Evolutionary conservation across 345 rosid genomes (phyloP).

Genomic region (Conringia planisiliqua): DNA sequence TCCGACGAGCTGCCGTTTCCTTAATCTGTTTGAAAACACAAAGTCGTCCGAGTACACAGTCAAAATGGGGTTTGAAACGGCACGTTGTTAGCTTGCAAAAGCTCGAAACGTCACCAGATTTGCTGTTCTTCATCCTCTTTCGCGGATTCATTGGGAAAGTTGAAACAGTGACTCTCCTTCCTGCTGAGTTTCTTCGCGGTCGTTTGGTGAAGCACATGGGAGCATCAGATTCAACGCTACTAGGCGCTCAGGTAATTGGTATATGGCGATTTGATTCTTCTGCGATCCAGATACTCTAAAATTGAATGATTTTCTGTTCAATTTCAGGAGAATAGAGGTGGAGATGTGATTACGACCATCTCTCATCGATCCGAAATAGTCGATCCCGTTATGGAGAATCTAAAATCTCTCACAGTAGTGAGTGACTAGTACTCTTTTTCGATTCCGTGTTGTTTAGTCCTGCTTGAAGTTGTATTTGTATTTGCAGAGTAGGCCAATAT

Average conservation of each 20-base stretch:
- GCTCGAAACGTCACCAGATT: neutral
- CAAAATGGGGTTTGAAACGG: neutral
- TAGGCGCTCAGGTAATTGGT: constrained; percentile 44
- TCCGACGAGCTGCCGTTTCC: constrained; percentile 8
- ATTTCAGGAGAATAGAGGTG: constrained; percentile 29
- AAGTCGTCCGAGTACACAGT: neutral
- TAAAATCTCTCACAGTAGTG: constrained; percentile 76
- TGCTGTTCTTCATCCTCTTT: neutral
- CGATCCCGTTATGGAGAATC: constrained; percentile 76
- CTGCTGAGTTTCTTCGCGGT: neutral
- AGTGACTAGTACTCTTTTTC: constrained; percentile 18
- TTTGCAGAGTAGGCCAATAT: constrained; percentile 67
- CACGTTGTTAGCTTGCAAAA: neutral
- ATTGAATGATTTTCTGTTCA: too few relatives aligned
- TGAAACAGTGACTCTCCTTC: neutral
- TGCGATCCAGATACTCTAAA: neutral
- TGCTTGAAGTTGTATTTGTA: neutral
- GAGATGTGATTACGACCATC: constrained; percentile 79
- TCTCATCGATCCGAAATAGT: constrained; percentile 55
- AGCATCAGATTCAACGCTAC: constrained; percentile 31
- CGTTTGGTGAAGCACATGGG: constrained; percentile 4
- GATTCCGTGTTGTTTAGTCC: neutral
- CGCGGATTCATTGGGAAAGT: neutral
- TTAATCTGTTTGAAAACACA: neutral
- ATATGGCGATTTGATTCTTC: neutral